Conservation (phyloP, 495 filamentous ascomycete genomes). For the Lasiosphaeria hispida region DNA sequence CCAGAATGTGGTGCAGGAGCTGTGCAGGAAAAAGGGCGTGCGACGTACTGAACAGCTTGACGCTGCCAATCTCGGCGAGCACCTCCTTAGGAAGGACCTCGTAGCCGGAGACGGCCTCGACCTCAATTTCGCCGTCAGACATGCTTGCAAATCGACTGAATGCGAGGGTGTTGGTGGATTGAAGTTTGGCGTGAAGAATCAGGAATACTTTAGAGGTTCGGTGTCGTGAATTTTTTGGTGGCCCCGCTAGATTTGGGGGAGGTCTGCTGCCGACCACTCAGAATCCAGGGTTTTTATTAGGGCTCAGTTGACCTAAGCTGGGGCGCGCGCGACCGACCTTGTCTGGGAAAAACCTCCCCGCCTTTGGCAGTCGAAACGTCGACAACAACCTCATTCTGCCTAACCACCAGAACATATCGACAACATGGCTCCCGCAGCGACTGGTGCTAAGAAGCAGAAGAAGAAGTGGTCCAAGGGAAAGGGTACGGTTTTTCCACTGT, state of each 20-base stretch:
- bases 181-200: conserved; percentile 28
- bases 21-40: conserved; percentile 50
- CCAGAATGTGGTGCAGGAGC: conserved; percentile 54
- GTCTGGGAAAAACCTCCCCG: no score
- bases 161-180: conserved; percentile 27
- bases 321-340: conserved; percentile 2
- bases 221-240: conserved; percentile 42
- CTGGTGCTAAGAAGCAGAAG: conserved; percentile 97
- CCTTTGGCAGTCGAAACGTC: no score
- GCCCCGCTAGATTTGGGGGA: conserved; percentile 31
- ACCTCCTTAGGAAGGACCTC: conserved; percentile 94
- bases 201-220: conserved; percentile 23
- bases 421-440: conserved; percentile 71
- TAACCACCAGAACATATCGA: conserved; percentile 41
- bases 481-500: conserved; percentile 34
- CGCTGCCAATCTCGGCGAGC: conserved; percentile 79
- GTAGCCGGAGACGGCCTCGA: conserved; percentile 70
- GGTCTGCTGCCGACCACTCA: conserved; percentile 30
- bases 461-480: conserved; percentile 99
- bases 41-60: conserved; percentile 87
- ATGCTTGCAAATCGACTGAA: conserved; percentile 53
- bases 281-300: conserved; percentile 28
- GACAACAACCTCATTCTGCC: conserved; percentile 32
- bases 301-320: conserved; percentile 41
- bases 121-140: conserved; percentile 98